Evolutionary conservation across 2,329 filamentous ascomycete genomes (phyloP), one percentile per base, ranked within the genome.

Genomic region (Paracoccidioides lutzii): DNA sequence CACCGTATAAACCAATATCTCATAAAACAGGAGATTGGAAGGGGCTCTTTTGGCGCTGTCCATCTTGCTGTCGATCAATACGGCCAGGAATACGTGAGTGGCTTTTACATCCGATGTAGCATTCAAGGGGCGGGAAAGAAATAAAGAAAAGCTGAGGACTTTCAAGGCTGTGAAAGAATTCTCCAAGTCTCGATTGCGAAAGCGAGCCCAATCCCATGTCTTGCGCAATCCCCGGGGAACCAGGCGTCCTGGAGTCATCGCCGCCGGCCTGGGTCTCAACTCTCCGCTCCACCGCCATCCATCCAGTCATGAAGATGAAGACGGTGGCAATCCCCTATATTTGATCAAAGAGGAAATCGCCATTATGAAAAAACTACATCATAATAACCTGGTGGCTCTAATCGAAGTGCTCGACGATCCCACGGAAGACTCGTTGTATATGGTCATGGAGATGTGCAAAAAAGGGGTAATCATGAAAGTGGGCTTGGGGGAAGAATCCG

Each of bases 361-460:
- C 57, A 94, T 97, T 67, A 97, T 98, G 90, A 98, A 97, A 77
- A 97, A 97, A 73, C 79, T 97, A 49, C 84, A 96, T 66, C 93
- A 98, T 66, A 85, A 84, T 33, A 98, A 97, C 66, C 76, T 98
- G n/a, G 91, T 97, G 12, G 84, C 87, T 48, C 75, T 98, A 52
- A 88, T 95, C 61, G 93, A 98, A 71, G 93, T 98, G 3, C 76
- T 98, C 53, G 93, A 97, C 68, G 93, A 97, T 66, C 91, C 93
- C 0, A 85, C 91, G 50, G 90, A 96, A 67, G 93, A 98, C 70
- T 95, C 90, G 3, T 74, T 98, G 10, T 98, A 96, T 73, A 97
- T 98, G 88, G 93, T 98, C 28, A 80, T 98, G 70, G 93, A 98
- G 70, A 95, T 96, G 88, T 98, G 93, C 75, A 93, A 95, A 67